These are phyloP conservation scores for Mayamaea pseudoterrestris DNA, from an alignment of 108 stramenopile species.

Conservation along the genomic window DNA sequence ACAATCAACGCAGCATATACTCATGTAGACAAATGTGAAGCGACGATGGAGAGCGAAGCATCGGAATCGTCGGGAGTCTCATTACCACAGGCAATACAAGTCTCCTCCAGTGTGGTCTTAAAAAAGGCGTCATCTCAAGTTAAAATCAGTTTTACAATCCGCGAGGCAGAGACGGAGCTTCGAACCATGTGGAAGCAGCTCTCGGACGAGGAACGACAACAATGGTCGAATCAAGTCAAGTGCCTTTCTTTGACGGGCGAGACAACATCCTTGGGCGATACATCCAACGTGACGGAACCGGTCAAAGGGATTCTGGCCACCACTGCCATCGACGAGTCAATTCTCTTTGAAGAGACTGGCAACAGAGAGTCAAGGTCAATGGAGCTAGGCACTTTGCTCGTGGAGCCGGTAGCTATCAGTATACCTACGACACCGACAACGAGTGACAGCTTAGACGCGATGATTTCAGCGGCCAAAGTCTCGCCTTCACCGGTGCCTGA, in stretches of 20 bases:
- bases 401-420: too few species aligned
- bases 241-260: neutral
- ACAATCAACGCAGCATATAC: too few species aligned
- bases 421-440: neutral
- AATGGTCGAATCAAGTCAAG: conserved; percentile 12
- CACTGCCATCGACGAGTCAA: neutral
- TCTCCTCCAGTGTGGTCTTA: too few species aligned
- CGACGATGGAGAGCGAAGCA: too few species aligned
- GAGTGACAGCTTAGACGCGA: neutral
- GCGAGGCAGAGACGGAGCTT: conserved; percentile 20
- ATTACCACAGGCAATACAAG: too few species aligned
- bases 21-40: too few species aligned
- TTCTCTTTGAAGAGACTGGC: neutral
- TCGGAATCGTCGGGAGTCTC: too few species aligned
- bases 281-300: neutral
- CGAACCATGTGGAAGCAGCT: conserved; percentile 18
- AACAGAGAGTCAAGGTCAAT: too few species aligned
- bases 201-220: conserved; percentile 11
- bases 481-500: too few species aligned
- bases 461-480: too few species aligned
- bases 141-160: conserved; percentile 13
- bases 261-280: neutral
- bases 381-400: too few species aligned
- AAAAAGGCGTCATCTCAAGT: neutral
- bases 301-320: neutral